Conservation (phyloP, 352 stramenopile species). For the Globisporangium perplexum region DNA sequence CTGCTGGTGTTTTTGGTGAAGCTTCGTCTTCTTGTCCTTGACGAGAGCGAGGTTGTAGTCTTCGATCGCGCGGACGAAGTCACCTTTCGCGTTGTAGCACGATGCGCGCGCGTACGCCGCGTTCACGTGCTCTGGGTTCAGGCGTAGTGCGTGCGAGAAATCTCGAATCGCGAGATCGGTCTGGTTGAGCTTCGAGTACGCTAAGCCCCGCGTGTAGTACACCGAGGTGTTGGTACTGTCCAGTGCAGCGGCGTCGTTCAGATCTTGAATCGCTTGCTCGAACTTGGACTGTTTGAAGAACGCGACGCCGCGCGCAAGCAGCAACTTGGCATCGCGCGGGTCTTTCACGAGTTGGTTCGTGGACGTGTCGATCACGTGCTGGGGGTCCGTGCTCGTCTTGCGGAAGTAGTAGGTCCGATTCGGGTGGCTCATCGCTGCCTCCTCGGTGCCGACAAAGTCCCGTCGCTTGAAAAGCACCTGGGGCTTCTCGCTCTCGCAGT, state of each 20-base stretch:
- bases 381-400: slow-evolving; percentile 52
- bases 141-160: slow-evolving; percentile 61
- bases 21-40: slow-evolving; percentile 59
- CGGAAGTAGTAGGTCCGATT: slow-evolving; percentile 79
- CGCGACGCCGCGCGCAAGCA: slow-evolving; percentile 69
- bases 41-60: slow-evolving; percentile 87
- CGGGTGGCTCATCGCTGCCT: slow-evolving; percentile 50
- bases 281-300: slow-evolving; percentile 71
- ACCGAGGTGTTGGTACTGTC: slow-evolving; percentile 35
- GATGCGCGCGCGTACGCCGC: slow-evolving; percentile 82
- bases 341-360: slow-evolving; percentile 60
- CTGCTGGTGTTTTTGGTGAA: slow-evolving; percentile 19
- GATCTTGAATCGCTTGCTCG: slow-evolving; percentile 52
- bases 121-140: slow-evolving; percentile 86
- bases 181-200: slow-evolving; percentile 61
- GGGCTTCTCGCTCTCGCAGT: slow-evolving; percentile 23
- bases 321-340: slow-evolving; percentile 54
- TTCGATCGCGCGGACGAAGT: slow-evolving; percentile 84
- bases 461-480: slow-evolving; percentile 63
- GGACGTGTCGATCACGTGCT: slow-evolving; percentile 66
- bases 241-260: slow-evolving; percentile 37
- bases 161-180: slow-evolving; percentile 76
- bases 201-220: slow-evolving; percentile 74
- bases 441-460: slow-evolving; percentile 66
- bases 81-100: slow-evolving; percentile 82